Evolutionary conservation across 371 early-diverging fungal species (phyloP), one percentile per base, ranked within the genome.

Genomic region (Mucor velutinosus): DNA sequence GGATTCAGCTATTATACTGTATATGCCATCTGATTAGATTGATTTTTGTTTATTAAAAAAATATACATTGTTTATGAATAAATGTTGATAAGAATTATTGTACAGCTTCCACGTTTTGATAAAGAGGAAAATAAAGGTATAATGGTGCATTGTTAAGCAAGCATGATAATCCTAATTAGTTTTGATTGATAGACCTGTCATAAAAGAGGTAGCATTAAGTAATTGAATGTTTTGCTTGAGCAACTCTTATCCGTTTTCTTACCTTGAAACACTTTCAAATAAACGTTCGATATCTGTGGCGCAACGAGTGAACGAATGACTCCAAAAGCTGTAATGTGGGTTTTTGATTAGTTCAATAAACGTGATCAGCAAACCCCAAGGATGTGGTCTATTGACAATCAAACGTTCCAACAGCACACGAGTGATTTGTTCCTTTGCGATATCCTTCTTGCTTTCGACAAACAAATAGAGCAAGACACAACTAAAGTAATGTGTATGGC

Each of bases 341-440:
- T 97, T 96, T 73, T 94, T 92, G 81, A 96, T 92, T 64, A 99
- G 80, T 76, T 99, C 99, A 65, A 97, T 97, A 72, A 98, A 94
- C 1, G 98, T 97, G 29, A 97, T 94, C 69, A 97, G 81, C 55
- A 99, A 81, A 11, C 98, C 97, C 95, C 98, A 97, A 49, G 99
- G 99, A 79, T 97, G 97, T n/a, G 98, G 99, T 51, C 97, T 85
- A 83, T 95, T 95, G 8, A 95, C 98, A 73, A 99, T 93, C 57
- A 97, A 80, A 39, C 98, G 91, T 78, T 98, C 99, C 60, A 98
- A 77, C 35, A 99, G 80, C 1, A 97, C 98, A 23, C 98, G 81
- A 14, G 97, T 96, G 62, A 97, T 95, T 76, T 95, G 96, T 77
- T 99, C 98, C 76, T 95, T 94, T 60, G 95, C 87, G 23, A 86